Evolutionary conservation across 495 filamentous ascomycete species (phyloP), one percentile per base, ranked within the genome.

Genomic region (Cenococcum geophilum): DNA sequence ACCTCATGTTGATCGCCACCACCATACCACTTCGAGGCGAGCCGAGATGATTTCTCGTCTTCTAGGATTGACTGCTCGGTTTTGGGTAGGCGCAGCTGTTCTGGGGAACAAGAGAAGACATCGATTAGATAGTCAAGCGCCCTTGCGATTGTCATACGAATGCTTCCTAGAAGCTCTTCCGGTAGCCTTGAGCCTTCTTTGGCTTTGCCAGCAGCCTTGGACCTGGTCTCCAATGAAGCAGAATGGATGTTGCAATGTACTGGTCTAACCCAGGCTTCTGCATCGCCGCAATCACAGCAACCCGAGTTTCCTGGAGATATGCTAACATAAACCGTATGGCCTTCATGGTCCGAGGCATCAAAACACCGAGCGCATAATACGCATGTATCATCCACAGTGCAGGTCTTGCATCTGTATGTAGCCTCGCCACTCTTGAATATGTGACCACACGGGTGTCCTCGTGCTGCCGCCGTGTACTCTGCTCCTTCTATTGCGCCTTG

Each of bases 251-350:
- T 89, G 76, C 93, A 98, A 70, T 89, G 87, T 61, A 97, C 81
- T 25, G 92, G 92, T 27, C 83, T 71, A 68, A 82, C 83, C 93
- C 93, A 98, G 6, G 93, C 93, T 70, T 98, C 93, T 12, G 83
- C 81, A 71, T 98, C 93, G 48, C 93, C 95, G 70, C 93, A 98
- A 69, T 98, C 93, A 71, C 93, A 98, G 75, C 93, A 97, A 40
- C 95, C 93, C 68, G 85, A 90, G 69, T 96, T 96, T 1, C 92
- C 92, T 1, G 84, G 83, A 0, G 91, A 95, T 36, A 95, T 81
- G 54, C 77, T 88, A 48, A 97, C 86, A 64, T 88, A 84, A 50
- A 97, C 91, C 73, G 88, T 87, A 71, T 98, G 93, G 25, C 84
- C 90, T n/a, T 88, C 86, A 73, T 98, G 93, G 70, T 97, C 93